These are phyloP conservation scores for Magnolia sinica DNA, from an alignment of 164 flowering plant species.

Conservation along the genomic window DNA sequence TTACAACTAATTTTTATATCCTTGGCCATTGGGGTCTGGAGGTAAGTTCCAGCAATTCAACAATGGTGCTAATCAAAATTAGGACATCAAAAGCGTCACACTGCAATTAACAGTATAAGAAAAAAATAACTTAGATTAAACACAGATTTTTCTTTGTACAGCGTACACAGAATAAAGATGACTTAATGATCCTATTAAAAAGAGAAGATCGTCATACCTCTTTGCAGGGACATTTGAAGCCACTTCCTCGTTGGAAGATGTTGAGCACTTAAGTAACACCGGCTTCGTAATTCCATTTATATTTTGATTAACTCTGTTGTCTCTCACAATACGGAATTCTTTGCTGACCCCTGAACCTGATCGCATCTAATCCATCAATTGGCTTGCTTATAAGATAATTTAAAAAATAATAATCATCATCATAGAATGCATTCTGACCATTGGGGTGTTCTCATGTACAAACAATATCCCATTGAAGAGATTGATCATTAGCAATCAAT, in stretches of 20 bases:
- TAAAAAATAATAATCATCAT: not conserved
- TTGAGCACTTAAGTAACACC: conserved; percentile 28
- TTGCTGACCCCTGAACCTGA: conserved; percentile 54
- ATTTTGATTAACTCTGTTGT: conserved; percentile 72
- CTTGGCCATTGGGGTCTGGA: not conserved
- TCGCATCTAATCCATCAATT: conserved; percentile 8
- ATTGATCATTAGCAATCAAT: too few species aligned
- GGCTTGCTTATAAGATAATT: not conserved
- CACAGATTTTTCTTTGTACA: too few species aligned
- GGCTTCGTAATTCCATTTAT: conserved; percentile 35
- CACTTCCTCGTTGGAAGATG: conserved; percentile 30
- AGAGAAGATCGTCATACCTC: conserved; percentile 33
- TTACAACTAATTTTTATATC: not conserved
- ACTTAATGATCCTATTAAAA: not conserved
- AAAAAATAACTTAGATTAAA: not conserved
- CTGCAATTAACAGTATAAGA: not conserved
- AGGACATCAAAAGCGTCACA: not conserved
- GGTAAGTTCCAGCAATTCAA: not conserved
- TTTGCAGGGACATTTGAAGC: conserved; percentile 30
- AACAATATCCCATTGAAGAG: too few species aligned
- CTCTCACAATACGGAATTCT: conserved; percentile 90
- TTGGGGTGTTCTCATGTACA: too few species aligned
- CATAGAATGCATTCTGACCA: too few species aligned
- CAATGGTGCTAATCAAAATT: not conserved
- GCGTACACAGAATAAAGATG: not conserved